A percentile compares a stretch with the other conserved stretches of the same genome.
Evolutionary conservation across 176 grass and related monocot genomes (phyloP).

Genomic region (Stipa capillata): DNA sequence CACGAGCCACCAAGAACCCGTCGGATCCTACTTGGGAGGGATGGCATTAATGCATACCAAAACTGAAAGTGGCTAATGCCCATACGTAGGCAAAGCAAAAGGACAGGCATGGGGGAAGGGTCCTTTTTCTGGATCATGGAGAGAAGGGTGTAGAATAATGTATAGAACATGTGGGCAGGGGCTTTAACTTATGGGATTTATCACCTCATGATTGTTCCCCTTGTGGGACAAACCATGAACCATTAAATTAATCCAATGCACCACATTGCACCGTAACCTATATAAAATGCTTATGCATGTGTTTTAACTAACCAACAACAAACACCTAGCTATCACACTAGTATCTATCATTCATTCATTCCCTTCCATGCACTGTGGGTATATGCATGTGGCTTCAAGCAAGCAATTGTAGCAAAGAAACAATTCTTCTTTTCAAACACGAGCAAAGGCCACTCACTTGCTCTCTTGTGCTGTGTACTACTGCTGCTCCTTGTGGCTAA

Average conservation of each 20-base stretch:
- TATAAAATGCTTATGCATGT: not conserved
- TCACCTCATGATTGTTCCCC: conserved; percentile 54
- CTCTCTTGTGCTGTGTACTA: not conserved
- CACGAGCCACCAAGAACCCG: conserved; percentile 36
- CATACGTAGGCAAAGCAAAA: conserved; percentile 38
- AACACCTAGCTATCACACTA: too few relatives aligned
- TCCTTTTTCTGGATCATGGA: conserved; percentile 18
- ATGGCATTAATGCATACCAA: conserved; percentile 7
- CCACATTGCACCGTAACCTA: not conserved
- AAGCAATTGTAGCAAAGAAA: conserved; percentile 18
- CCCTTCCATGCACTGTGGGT: not conserved
- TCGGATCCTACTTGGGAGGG: conserved; percentile 45
- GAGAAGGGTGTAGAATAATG: conserved; percentile 9
- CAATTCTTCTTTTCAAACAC: not conserved
- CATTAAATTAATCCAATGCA: conserved; percentile 1
- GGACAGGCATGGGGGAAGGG: conserved; percentile 43
- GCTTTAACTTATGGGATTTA: conserved; percentile 41
- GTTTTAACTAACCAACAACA: conserved; percentile 18
- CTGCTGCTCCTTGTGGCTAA: not conserved
- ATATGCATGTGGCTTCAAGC: not conserved
- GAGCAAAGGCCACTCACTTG: not conserved
- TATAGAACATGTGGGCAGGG: conserved; percentile 23
- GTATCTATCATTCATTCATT: conserved; percentile 1
- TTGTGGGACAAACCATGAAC: conserved; percentile 14
- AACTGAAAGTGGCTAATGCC: conserved; percentile 25